Percentiles rank a stretch among this genome's conserved stretches.
phyloP scores from a whole-genome alignment of 2,329 filamentous ascomycete genomes.

The Monosporascus ibericus region DNA sequence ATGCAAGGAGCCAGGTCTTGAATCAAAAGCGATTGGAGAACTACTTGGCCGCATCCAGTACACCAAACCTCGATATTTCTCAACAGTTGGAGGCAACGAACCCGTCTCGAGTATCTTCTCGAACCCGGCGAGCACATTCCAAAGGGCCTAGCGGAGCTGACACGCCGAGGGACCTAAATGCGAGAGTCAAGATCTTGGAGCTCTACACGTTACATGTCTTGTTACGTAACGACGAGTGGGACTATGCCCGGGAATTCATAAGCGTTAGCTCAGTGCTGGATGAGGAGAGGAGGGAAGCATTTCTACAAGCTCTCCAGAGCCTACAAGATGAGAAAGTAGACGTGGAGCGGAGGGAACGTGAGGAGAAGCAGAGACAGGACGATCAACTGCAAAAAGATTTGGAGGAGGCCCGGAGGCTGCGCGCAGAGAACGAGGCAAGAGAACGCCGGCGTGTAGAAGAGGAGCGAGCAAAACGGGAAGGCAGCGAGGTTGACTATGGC shows the following conservation, averaged over 20 bases:
- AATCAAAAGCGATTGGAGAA: slow-evolving; percentile 87
- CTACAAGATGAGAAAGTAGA: slow-evolving; percentile 78
- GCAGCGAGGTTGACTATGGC: slow-evolving; percentile 63
- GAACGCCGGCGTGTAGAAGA: slow-evolving; percentile 48
- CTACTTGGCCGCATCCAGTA: slow-evolving; percentile 73
- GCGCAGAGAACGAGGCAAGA: slow-evolving; percentile 54
- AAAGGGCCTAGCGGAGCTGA: slow-evolving; percentile 59
- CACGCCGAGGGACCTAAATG: slow-evolving; percentile 77
- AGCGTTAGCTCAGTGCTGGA: slow-evolving; percentile 79
- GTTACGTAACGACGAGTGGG: slow-evolving; percentile 92
- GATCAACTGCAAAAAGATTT: slow-evolving; percentile 50
- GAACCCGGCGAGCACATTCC: slow-evolving; percentile 33
- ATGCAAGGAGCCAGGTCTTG: slow-evolving; percentile 73
- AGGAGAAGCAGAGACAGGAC: slow-evolving; percentile 50
- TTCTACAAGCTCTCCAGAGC: slow-evolving; percentile 77
- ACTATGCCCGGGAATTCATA: slow-evolving; percentile 90
- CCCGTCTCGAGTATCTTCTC: slow-evolving; percentile 22
- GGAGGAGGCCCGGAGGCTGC: slow-evolving; percentile 48
- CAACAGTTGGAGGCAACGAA: slow-evolving; percentile 51
- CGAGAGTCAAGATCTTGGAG: slow-evolving; percentile 86
- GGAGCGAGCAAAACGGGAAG: slow-evolving; percentile 42
- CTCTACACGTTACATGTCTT: slow-evolving; percentile 92
- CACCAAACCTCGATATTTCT: slow-evolving; percentile 66
- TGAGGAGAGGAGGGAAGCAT: slow-evolving; percentile 84
- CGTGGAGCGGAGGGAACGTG: slow-evolving; percentile 59